Percentiles rank a stretch among this genome's conserved stretches.
Evolutionary conservation across 768 basidiomycete species (phyloP).

Genomic region (Russula ochroleuca): DNA sequence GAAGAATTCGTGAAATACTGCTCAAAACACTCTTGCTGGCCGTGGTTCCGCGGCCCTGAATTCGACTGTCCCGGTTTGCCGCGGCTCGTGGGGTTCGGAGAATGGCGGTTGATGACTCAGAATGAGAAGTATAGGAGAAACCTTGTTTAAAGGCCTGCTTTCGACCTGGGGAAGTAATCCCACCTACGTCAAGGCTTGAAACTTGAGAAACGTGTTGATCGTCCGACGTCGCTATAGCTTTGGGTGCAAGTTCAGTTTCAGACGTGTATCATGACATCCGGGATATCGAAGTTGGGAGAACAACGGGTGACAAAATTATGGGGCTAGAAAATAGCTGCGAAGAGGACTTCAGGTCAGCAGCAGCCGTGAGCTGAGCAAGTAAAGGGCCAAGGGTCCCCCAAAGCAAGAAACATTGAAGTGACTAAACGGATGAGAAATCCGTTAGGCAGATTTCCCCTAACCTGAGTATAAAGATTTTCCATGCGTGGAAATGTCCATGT

Average conservation of each 20-base stretch:
- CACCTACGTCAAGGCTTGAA: background rate
- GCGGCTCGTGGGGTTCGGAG: background rate
- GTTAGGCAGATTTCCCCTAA: no score
- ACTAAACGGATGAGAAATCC: no score
- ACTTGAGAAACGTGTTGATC: background rate
- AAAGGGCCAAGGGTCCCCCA: no score
- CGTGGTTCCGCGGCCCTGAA: background rate
- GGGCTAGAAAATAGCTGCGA: no score
- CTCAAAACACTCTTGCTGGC: background rate
- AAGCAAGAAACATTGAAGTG: no score
- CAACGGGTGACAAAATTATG: no score
- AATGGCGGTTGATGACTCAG: background rate
- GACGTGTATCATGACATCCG: no score
- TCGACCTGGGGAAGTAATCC: background rate
- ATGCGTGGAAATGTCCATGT: no score
- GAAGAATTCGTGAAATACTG: background rate
- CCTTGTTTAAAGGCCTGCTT: constrained; percentile 25
- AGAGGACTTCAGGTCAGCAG: no score
- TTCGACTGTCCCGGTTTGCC: background rate
- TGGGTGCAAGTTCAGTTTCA: background rate
- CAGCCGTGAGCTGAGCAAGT: no score
- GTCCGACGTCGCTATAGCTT: background rate
- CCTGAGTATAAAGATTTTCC: no score
- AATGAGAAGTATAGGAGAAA: background rate
- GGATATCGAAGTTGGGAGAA: no score